Conservation (phyloP, 2,329 filamentous ascomycete species). For the Beauveria scarabaeidicola region DNA sequence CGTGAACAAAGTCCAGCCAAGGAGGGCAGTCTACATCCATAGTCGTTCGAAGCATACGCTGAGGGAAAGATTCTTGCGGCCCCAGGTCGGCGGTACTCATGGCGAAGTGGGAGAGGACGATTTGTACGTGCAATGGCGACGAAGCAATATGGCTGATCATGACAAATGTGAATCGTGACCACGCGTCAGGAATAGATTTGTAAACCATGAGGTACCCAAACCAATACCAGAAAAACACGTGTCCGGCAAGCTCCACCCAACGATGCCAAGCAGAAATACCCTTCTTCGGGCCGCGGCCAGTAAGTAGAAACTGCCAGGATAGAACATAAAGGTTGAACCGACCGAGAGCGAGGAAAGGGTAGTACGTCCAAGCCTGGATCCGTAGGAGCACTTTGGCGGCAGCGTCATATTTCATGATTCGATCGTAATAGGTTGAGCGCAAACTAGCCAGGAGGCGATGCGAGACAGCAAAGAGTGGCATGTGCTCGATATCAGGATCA, state of each 20-base stretch:
- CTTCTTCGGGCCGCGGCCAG: slow-evolving; percentile 60
- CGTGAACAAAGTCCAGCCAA: slow-evolving; percentile 86
- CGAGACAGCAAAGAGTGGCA: slow-evolving; percentile 81
- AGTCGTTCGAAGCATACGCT: slow-evolving; percentile 84
- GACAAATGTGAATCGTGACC: slow-evolving; percentile 64
- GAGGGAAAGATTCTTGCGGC: slow-evolving; percentile 75
- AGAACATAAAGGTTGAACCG: slow-evolving; percentile 82
- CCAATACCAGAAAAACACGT: slow-evolving; percentile 77
- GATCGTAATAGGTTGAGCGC: slow-evolving; percentile 75
- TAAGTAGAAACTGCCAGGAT: slow-evolving; percentile 69
- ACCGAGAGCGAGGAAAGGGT: slow-evolving; percentile 69
- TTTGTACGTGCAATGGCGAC: slow-evolving; percentile 78
- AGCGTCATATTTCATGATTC: slow-evolving; percentile 67
- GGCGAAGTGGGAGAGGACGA: slow-evolving; percentile 84
- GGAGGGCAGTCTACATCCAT: slow-evolving; percentile 87
- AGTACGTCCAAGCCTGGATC: slow-evolving; percentile 78
- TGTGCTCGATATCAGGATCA: slow-evolving; percentile 88
- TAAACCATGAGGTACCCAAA: slow-evolving; percentile 80
- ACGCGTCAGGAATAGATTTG: slow-evolving; percentile 58
- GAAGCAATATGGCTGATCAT: slow-evolving; percentile 74
- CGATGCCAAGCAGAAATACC: slow-evolving; percentile 78
- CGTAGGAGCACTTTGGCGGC: slow-evolving; percentile 61
- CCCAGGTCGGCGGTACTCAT: slow-evolving; percentile 89
- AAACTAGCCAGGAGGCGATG: slow-evolving; percentile 69
- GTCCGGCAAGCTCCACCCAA: slow-evolving; percentile 68